phyloP scores from a whole-genome alignment of 768 basidiomycete species.

The Suillus weaverae region DNA sequence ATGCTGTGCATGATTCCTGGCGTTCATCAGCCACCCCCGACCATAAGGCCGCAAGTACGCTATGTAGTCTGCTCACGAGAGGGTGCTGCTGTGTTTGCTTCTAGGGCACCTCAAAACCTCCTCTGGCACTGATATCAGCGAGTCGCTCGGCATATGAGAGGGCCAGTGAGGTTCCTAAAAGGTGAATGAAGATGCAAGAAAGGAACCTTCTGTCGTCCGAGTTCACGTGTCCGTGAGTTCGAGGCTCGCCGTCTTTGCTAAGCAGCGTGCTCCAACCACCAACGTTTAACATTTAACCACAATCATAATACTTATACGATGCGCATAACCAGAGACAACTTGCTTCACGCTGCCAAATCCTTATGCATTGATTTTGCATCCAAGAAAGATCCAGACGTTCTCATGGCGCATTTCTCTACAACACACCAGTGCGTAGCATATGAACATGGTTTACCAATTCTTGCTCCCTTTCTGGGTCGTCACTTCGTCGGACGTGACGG shows the following conservation, averaged over 20 bases:
- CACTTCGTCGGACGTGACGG: conserved; percentile 45
- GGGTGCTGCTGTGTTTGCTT: conserved; percentile 3
- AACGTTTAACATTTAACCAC: neutral
- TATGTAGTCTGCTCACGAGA: conserved; percentile 18
- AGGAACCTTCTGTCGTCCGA: neutral
- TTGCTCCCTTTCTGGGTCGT: conserved; percentile 64
- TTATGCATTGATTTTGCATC: conserved; percentile 56
- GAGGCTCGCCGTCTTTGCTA: neutral
- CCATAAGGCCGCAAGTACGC: neutral
- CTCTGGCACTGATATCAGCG: conserved; percentile 7
- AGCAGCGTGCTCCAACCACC: neutral
- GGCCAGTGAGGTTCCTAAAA: neutral
- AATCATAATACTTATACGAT: conserved; percentile 18
- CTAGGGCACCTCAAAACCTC: conserved; percentile 1
- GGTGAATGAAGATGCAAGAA: conserved; percentile 7
- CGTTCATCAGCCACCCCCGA: conserved; percentile 17
- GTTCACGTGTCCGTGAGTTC: neutral
- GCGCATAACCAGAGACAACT: conserved; percentile 30
- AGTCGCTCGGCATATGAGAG: neutral
- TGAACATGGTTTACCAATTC: conserved; percentile 53
- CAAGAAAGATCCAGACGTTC: conserved; percentile 39
- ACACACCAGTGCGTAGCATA: conserved; percentile 42
- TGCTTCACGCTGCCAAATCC: conserved; percentile 44
- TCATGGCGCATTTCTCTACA: conserved; percentile 53
- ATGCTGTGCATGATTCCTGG: conserved; percentile 10